phyloP scores from a whole-genome alignment of 208 protist genomes.

The Acanthamoeba sp. region DNA sequence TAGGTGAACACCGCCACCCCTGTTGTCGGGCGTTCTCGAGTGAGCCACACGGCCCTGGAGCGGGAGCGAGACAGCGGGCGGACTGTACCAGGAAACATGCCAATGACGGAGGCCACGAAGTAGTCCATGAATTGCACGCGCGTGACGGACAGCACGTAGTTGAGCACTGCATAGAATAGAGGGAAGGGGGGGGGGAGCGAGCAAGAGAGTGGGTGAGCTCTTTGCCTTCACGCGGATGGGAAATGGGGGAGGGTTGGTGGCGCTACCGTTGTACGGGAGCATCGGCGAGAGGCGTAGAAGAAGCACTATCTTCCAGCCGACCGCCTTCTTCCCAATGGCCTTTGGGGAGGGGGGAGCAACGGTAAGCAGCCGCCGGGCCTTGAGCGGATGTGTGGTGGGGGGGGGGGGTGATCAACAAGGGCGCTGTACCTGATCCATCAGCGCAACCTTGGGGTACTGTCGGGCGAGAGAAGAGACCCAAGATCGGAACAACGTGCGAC shows the following conservation, averaged over 20 bases:
- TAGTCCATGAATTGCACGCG: constrained; percentile 52
- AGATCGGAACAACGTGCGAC: constrained; percentile 42
- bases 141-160: constrained; percentile 60
- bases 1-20: constrained; percentile 52
- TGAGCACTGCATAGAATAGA: too few species aligned
- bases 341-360: background rate
- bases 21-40: too few species aligned
- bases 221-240: background rate
- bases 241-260: background rate
- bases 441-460: constrained; percentile 47
- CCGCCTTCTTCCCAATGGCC: constrained; percentile 65
- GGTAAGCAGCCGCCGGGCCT: background rate
- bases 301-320: constrained; percentile 59
- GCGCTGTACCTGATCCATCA: constrained; percentile 37
- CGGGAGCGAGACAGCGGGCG: background rate
- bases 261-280: constrained; percentile 47
- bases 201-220: background rate
- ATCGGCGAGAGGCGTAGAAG: constrained; percentile 59
- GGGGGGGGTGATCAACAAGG: background rate
- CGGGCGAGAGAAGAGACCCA: constrained; percentile 27
- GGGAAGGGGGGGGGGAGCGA: background rate
- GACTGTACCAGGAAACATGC: constrained; percentile 25
- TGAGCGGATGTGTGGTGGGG: too few species aligned
- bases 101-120: constrained; percentile 10
- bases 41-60: too few species aligned